These are phyloP conservation scores for Metschnikowia reukaufii DNA, from an alignment of 805 yeast species.

Conservation along the genomic window DNA sequence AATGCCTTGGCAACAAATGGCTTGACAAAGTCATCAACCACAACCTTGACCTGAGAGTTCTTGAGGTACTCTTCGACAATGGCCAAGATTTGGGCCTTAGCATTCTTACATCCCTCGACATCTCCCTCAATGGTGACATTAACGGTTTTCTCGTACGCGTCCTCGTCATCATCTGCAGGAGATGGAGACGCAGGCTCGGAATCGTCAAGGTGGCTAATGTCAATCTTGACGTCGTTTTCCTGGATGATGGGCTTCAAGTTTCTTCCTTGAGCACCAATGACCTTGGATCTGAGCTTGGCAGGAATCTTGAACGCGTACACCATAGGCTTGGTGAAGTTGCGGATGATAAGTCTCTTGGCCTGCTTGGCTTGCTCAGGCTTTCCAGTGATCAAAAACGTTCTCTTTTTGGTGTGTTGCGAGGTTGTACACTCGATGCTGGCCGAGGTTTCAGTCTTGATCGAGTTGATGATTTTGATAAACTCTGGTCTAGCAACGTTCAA, in stretches of 20 bases:
- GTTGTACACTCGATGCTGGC: constrained; percentile 82
- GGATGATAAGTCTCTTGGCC: constrained; percentile 75
- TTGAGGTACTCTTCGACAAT: constrained; percentile 78
- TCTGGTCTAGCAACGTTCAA: constrained; percentile 61
- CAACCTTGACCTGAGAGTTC: constrained; percentile 48
- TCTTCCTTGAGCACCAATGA: constrained; percentile 87
- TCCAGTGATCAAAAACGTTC: constrained; percentile 84
- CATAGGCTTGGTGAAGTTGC: constrained; percentile 75
- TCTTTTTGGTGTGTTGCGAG: constrained; percentile 68
- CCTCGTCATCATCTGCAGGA: constrained; percentile 43
- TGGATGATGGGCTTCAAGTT: constrained; percentile 77
- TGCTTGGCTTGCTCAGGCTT: constrained; percentile 58
- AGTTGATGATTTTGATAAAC: constrained; percentile 62
- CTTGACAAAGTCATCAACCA: constrained; percentile 43
- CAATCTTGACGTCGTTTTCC: constrained; percentile 65
- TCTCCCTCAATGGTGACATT: constrained; percentile 77
- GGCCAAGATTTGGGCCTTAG: constrained; percentile 64
- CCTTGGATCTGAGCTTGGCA: constrained; percentile 67
- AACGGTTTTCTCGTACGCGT: constrained; percentile 58
- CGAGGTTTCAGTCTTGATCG: constrained; percentile 57
- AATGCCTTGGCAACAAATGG: constrained; percentile 29
- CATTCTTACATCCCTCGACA: constrained; percentile 74
- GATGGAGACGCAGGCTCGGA: constrained; percentile 18
- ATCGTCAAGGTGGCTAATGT: constrained; percentile 52
- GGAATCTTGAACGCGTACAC: constrained; percentile 65